phyloP scores from a whole-genome alignment of 495 filamentous ascomycete genomes.

The Stereocaulon alpinum region DNA sequence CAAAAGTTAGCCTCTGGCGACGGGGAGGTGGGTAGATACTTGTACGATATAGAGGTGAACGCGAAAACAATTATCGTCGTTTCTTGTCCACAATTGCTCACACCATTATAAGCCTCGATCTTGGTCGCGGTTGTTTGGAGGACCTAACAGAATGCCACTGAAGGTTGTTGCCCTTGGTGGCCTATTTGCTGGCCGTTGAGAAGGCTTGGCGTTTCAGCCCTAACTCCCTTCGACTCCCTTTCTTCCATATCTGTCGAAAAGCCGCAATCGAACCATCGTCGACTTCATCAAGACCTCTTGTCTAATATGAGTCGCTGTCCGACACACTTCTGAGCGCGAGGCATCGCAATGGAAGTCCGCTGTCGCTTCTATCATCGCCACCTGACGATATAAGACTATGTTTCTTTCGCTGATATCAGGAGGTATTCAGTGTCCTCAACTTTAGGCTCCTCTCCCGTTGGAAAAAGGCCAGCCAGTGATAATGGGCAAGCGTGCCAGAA shows the following conservation, averaged over 20 bases:
- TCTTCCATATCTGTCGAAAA: neutral
- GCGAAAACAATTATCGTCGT: no score
- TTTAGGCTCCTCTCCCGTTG: neutral
- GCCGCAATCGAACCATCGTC: neutral
- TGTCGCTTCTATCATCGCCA: neutral
- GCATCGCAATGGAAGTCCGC: neutral
- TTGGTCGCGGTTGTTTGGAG: no score
- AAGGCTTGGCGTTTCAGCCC: slow-evolving; percentile 2
- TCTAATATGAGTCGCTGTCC: neutral
- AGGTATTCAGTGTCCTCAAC: neutral
- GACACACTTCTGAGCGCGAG: neutral
- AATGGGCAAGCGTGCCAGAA: neutral
- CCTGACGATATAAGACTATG: neutral
- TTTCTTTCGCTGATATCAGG: neutral
- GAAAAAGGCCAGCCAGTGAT: neutral
- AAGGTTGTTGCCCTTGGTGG: neutral
- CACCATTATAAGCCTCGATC: no score
- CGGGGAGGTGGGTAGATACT: no score
- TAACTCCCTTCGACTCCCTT: neutral
- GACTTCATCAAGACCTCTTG: neutral
- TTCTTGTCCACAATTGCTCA: no score
- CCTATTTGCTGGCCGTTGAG: neutral
- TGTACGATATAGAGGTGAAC: no score
- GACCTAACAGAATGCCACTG: neutral
- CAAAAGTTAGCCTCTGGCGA: no score